Conservation (phyloP, 1,139 yeast species). For the Nematodospora anomalae region DNA sequence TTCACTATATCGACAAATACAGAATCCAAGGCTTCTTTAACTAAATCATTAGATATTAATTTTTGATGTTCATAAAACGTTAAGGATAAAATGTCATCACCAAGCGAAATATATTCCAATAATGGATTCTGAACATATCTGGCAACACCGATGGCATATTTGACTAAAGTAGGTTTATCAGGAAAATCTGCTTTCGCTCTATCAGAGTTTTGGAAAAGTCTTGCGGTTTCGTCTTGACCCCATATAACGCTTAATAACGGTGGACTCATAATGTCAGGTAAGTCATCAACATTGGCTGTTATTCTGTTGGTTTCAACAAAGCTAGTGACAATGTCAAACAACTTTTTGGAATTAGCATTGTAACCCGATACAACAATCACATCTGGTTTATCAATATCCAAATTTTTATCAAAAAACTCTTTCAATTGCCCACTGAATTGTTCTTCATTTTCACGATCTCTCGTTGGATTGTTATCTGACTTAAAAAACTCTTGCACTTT, state of each 20-base stretch:
- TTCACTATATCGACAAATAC: constrained; percentile 89
- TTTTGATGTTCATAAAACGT: constrained; percentile 76
- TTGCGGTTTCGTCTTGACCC: constrained; percentile 93
- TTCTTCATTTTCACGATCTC: constrained; percentile 49
- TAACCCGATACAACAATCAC: constrained; percentile 89
- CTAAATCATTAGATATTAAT: constrained; percentile 62
- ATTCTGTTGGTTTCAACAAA: constrained; percentile 60
- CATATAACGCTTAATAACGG: constrained; percentile 63
- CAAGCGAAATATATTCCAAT: constrained; percentile 80
- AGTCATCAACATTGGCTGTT: constrained; percentile 53
- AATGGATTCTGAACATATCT: constrained; percentile 90
- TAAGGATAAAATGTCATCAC: constrained; percentile 69
- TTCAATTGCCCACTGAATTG: constrained; percentile 54
- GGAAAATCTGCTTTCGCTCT: constrained; percentile 79
- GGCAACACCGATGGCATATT: constrained; percentile 86
- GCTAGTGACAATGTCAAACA: constrained; percentile 57
- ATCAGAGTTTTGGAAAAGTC: constrained; percentile 78
- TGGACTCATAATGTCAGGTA: constrained; percentile 36
- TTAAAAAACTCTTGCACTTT: constrained; percentile 74
- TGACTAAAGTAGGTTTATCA: constrained; percentile 80
- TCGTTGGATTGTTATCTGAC: constrained; percentile 75
- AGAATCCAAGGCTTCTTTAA: constrained; percentile 70
- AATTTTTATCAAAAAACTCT: constrained; percentile 41
- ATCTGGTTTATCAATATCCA: constrained; percentile 60
- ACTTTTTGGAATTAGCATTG: constrained; percentile 67